Base-by-base conservation (phyloP, 208 protist genomes). In the Leishmania amazonensis region DNA sequence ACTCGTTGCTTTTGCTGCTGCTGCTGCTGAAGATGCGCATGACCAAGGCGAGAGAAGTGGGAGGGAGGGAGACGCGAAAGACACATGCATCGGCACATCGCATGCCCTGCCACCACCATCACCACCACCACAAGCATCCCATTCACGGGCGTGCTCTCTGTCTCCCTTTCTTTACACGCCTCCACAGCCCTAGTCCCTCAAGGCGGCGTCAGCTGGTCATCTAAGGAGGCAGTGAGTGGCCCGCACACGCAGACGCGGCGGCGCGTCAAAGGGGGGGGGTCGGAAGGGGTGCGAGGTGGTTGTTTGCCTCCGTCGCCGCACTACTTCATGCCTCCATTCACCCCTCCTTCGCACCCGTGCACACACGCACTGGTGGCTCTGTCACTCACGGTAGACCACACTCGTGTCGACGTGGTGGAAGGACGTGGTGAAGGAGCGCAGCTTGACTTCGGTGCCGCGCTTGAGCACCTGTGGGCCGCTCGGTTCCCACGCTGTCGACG, bases 381-480 rank as follows among this genome's bases (percentile, higher is more conserved):
- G n/a, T 86, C 76, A 89, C 24, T 91, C 89, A 58, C 92, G 89
- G 79, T 98, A 99, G 19, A 94, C 85, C 7, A 99, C 96, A 38
- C 85, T 89, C 9, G 96, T 92, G 78, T 96, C 93, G 49, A 99
- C 93, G 47, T 89, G 81, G 85, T 99, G 97, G n/a, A 98, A 93
- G 35, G 90, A 92, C 1, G 99, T 99, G 19, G 88, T 90, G 84
- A 99, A 99, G 21, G 98, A 98, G 57, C 98, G 90, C 70, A 99
- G 87, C 80, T 94, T 87, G 45, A 99, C 98, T 72, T 98, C 93
- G 75, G 90, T 91, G 51, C 94, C 95, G 54, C 99, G 96, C 15
- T 89, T 80, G 65, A 99, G 96, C 78, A 98, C 95, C 84, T 98
- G 97, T 42, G 99, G 97, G 76, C 99, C 98, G 54, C 91, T 97